Conservation (phyloP, 495 filamentous ascomycete genomes). For the Terfezia claveryi region DNA sequence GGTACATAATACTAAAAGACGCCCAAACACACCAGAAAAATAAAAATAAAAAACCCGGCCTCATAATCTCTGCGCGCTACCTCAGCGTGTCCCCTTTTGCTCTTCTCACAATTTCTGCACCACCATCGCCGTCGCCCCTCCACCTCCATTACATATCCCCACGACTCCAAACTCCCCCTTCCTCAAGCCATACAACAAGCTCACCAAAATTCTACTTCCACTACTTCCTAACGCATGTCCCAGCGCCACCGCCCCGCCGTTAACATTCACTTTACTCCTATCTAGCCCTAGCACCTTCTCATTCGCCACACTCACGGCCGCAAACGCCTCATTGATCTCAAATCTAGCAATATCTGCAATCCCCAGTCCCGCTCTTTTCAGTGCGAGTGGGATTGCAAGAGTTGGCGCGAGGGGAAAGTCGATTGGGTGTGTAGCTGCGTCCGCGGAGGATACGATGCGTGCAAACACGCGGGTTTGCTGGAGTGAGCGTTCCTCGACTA, state of each 20-base stretch:
- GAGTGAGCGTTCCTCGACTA: slow-evolving; percentile 52
- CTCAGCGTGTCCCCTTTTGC: too few species aligned
- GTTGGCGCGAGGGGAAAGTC: slow-evolving; percentile 91
- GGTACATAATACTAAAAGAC: too few species aligned
- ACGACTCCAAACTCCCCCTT: slow-evolving; percentile 83
- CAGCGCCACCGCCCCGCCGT: slow-evolving; percentile 82
- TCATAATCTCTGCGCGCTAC: too few species aligned
- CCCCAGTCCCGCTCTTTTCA: slow-evolving; percentile 68
- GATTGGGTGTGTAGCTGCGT: slow-evolving; percentile 79
- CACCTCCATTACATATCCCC: slow-evolving; percentile 92
- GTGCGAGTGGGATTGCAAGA: slow-evolving; percentile 75
- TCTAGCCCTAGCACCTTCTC: slow-evolving; percentile 72
- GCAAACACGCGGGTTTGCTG: slow-evolving; percentile 51
- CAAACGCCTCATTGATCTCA: slow-evolving; percentile 98
- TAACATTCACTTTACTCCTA: slow-evolving; percentile 55
- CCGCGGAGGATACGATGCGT: slow-evolving; percentile 62
- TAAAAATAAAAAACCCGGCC: too few species aligned
- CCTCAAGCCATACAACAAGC: slow-evolving; percentile 71
- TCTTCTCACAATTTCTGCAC: slow-evolving; percentile 45
- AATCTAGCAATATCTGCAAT: slow-evolving; percentile 77
- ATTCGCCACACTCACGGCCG: slow-evolving; percentile 87
- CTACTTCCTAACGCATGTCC: slow-evolving; percentile 89
- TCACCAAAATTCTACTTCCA: slow-evolving; percentile 76
- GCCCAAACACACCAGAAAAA: too few species aligned
- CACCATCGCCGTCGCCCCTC: slow-evolving; percentile 76